phyloP scores from a whole-genome alignment of 768 basidiomycete species.

The Nidularia sp. region DNA sequence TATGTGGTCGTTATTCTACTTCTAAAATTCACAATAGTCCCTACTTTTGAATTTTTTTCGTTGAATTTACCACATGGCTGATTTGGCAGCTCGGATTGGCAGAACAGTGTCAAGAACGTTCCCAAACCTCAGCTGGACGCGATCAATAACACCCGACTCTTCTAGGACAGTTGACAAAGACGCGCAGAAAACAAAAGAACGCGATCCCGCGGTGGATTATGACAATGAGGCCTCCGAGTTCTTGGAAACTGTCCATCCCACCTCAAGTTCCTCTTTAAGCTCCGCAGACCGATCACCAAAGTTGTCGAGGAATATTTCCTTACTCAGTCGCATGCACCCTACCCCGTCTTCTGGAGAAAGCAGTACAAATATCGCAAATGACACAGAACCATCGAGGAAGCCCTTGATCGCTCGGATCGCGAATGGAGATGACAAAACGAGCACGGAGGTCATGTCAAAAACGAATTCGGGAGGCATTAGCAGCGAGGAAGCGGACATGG shows the following conservation, averaged over 20 bases:
- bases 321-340: not conserved
- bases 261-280: not conserved
- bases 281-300: not conserved
- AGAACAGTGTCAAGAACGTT: slow-evolving; percentile 4
- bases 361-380: not conserved
- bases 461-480: not conserved
- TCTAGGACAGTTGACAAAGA: not conserved
- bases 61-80: slow-evolving; percentile 9
- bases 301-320: not conserved
- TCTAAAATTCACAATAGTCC: not conserved
- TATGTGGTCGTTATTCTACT: not conserved
- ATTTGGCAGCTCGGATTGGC: slow-evolving; percentile 13
- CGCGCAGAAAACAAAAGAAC: too few species aligned
- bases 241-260: not conserved
- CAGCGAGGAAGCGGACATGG: not conserved
- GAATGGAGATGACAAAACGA: not conserved
- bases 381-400: not conserved
- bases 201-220: too few species aligned
- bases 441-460: not conserved
- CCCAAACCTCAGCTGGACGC: slow-evolving; percentile 12
- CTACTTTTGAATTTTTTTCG: not conserved
- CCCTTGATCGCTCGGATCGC: not conserved
- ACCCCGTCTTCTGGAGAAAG: not conserved
- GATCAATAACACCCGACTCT: slow-evolving; percentile 9
- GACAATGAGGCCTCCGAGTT: too few species aligned